Evolutionary conservation across 768 basidiomycete species (phyloP), one percentile per base, ranked within the genome.

Genomic region (Naganishia antarctica): DNA sequence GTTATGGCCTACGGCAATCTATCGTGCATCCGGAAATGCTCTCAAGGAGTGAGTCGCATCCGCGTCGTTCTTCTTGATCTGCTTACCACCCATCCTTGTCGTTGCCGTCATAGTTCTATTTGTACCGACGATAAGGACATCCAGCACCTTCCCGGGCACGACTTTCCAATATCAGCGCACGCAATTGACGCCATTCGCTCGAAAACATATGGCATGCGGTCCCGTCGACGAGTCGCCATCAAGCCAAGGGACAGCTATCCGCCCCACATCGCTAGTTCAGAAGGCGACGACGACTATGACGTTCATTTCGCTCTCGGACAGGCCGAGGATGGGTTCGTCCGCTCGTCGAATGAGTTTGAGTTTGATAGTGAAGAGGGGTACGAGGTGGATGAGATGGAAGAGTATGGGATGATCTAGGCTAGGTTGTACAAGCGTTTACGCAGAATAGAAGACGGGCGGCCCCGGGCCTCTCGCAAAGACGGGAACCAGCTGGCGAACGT

Each of bases 351-450:
- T 16, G 53, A 57, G 37, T 57, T 23, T 29, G 34, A 57, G 53
- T 57, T 57, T 40, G 53, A 57, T 21, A 57, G 53, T 40, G 53
- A 57, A 23, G 53, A 57, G 23, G 53, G 53, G 12, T 57, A 57
- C 23, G 37, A 57, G 37, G 53, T 15, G 37, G 53, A 57, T 26
- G 53, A 57, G 31, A 34, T 57, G 37, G 37, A 7, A 41, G 31
- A 41, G 37, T 41, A 37, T 21, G 32, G 51, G 1, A 53, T 31
- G 6, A 53, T 49, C 3, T 34, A 53, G 51, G 18, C 29, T 40
- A 40, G 37, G 16, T 40, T 40, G 37, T 40, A 40, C 37, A 40
- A 40, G 37, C n/a, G n/a, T n/a, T n/a, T n/a, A n/a, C n/a, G n/a
- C n/a, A n/a, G n/a, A n/a, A n/a, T n/a, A n/a, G n/a, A n/a, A n/a